Base-by-base conservation (phyloP, 148 eudicot genomes). In the Pouteria glomerata region DNA sequence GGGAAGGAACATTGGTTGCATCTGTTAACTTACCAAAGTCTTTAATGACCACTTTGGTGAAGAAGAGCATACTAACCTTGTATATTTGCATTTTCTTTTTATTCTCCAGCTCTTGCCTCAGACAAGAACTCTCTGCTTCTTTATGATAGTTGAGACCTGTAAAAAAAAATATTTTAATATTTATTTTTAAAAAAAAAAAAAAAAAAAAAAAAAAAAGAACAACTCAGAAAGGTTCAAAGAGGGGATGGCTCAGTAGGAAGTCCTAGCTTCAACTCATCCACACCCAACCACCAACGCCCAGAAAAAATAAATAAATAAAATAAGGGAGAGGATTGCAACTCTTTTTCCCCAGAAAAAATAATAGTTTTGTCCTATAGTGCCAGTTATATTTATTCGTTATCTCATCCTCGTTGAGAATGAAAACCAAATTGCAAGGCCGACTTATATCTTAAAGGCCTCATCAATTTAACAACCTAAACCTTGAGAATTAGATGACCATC, bases 21-120 rank as follows among this genome's bases (percentile, higher is more conserved):
- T 12, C 64, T 10, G 42, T 55, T 42, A 41, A 70, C 31, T 70
- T 13, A 26, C 18, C 27, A 5, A 53, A 70, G 52, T 39, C 63
- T 33, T 24, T 41, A n/a, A n/a, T n/a, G 34, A 30, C 37, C 30
- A 8, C 53, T 34, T 63, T 45, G 23, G 23, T 3, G 37, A 24
- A 27, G 53, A 65, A 39, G 34, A n/a, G 69, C 45, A 55, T 52
- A 70, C 89, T 42, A 74, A 88, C 98, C 93, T 85, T 81, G 79
- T 89, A 94, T 63, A 83, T 83, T 41, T 68, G 79, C 70, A 69
- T 76, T 74, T 78, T 79, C 80, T 79, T 83, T 82, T 85, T 87
- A 52, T 74, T 87, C 77, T 87, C 88, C 33, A 87, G 88, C 72
- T 87, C 87, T 74, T 52, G 84, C 65, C 79, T 85, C 71, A 91